Percentiles rank a stretch among this genome's conserved stretches.
These are phyloP conservation scores for Geoglossum cookeanum DNA, from an alignment of 2,329 filamentous ascomycete species.

Conservation along the genomic window DNA sequence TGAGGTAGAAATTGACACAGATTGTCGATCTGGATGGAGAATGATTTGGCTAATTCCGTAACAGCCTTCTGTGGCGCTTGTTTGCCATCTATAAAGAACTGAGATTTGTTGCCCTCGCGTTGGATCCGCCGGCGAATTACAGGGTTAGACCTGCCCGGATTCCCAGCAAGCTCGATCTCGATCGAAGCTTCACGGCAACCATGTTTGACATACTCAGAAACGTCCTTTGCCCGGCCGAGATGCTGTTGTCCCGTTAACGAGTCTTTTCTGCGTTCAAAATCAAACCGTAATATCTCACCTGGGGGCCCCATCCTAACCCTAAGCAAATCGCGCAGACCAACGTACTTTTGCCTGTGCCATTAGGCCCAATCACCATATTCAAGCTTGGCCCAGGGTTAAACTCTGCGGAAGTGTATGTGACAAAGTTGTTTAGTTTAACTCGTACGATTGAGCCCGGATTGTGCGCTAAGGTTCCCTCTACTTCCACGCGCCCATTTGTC, in stretches of 20 bases:
- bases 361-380: conserved; percentile 99
- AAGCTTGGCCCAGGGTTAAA: conserved; percentile 81
- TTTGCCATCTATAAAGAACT: conserved; percentile 59
- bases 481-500: background rate
- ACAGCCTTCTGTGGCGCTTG: conserved; percentile 42
- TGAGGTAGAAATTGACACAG: conserved; percentile 94
- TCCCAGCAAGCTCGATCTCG: conserved; percentile 72
- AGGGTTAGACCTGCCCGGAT: conserved; percentile 40
- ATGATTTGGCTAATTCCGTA: conserved; percentile 43
- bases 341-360: conserved; percentile 94
- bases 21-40: conserved; percentile 93
- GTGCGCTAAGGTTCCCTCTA: conserved; percentile 9
- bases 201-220: conserved; percentile 87
- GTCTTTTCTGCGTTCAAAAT: background rate
- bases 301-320: conserved; percentile 67
- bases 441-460: conserved; percentile 75
- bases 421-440: conserved; percentile 72
- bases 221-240: conserved; percentile 66
- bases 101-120: conserved; percentile 60
- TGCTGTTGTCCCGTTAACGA: conserved; percentile 26
- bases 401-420: conserved; percentile 84
- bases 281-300: conserved; percentile 20
- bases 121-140: conserved; percentile 59
- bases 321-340: conserved; percentile 92
- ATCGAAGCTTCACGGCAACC: conserved; percentile 58